Base-by-base conservation (phyloP, 768 basidiomycete species). In the Tremella mesenterica region DNA sequence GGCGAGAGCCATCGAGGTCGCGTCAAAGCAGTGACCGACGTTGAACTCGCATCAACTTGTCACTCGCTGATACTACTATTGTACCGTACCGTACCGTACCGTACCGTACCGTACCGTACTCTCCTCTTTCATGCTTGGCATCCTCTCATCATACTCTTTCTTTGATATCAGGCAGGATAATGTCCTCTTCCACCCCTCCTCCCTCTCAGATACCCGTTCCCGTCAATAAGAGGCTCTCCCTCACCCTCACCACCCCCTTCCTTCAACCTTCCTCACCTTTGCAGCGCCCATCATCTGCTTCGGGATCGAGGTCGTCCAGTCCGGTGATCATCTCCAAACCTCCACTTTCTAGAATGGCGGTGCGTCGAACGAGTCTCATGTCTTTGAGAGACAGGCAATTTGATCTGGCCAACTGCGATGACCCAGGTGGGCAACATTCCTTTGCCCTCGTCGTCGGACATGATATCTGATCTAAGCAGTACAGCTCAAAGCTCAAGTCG, bases 131-230 rank as follows among this genome's bases (percentile, higher is more conserved):
- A n/a, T n/a, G n/a, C n/a, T n/a, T n/a, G n/a, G n/a, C n/a, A n/a
- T n/a, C n/a, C n/a, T n/a, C n/a, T n/a, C n/a, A n/a, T n/a, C n/a
- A n/a, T n/a, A n/a, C n/a, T n/a, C n/a, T n/a, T n/a, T n/a, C n/a
- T n/a, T n/a, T n/a, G n/a, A n/a, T n/a, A n/a, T n/a, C n/a, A n/a
- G n/a, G n/a, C n/a, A n/a, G n/a, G n/a, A n/a, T n/a, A n/a, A n/a
- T n/a, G n/a, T n/a, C n/a, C n/a, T 18, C 38, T 41, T 14, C 38
- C n/a, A 23, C 14, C 14, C 23, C 14, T n/a, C 54, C 54, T 16
- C 48, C 53, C 12, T 60, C 59, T 2, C 48, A 46, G 6, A 60
- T 60, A 43, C 59, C 59, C 25, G 48, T 60, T 6, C 55, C 45
- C n/a, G 48, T 39, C 30, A 60, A 38, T 38, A 56, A 53, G 26